These are phyloP conservation scores for Scenedesmus sp. DNA, from an alignment of 163 green algal species.

Conservation along the genomic window DNA sequence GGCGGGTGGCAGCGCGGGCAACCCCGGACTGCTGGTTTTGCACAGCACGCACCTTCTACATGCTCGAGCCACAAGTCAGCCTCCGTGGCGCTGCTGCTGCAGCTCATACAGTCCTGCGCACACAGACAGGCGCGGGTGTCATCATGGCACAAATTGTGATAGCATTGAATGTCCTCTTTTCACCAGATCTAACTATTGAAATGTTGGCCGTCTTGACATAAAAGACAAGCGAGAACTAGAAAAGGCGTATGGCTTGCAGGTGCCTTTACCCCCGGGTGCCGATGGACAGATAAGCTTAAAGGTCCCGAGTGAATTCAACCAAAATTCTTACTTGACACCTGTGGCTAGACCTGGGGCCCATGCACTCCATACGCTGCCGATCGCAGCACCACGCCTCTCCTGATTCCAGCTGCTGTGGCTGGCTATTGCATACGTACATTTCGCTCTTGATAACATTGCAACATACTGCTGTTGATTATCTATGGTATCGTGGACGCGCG, in stretches of 20 bases:
- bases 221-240: too few species aligned
- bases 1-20: background rate
- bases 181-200: too few species aligned
- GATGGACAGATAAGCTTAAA: background rate
- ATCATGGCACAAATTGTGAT: background rate
- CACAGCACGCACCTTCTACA: background rate
- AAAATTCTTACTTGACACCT: background rate
- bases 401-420: background rate
- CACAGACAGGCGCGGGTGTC: background rate
- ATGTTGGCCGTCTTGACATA: too few species aligned
- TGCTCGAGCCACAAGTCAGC: background rate
- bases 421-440: background rate
- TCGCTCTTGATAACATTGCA: background rate
- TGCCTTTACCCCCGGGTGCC: background rate
- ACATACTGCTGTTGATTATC: background rate
- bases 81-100: background rate
- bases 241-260: background rate
- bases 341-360: background rate
- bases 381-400: background rate
- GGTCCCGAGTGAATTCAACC: background rate
- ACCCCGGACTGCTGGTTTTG: background rate
- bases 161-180: too few species aligned
- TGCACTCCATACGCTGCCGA: background rate
- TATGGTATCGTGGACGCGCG: too few species aligned
- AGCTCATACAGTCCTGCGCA: slow-evolving; percentile 11